Conservation (phyloP, 177 flowering plant species). For the Vitis hybrid region DNA sequence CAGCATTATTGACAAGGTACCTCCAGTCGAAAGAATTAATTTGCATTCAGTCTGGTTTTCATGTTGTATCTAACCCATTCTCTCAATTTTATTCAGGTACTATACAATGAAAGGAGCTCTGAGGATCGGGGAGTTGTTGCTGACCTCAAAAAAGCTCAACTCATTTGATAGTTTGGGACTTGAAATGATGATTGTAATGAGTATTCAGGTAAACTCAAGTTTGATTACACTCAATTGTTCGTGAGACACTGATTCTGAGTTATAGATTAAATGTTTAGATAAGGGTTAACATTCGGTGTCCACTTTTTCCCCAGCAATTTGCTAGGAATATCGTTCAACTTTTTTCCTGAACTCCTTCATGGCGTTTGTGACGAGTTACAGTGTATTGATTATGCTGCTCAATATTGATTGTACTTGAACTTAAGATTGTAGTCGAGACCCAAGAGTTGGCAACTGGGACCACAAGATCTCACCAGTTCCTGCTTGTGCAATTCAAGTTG, state of each 20-base stretch:
- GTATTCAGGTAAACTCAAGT: conserved; percentile 8
- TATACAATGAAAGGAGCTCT: conserved; percentile 69
- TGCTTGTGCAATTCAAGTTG: too few relatives aligned
- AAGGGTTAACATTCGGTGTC: neutral
- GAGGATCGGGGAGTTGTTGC: conserved; percentile 78
- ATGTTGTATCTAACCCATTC: neutral
- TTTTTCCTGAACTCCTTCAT: neutral
- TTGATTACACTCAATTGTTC: neutral
- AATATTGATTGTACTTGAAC: too few relatives aligned
- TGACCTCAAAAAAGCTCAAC: conserved; percentile 72
- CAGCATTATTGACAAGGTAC: conserved; percentile 97
- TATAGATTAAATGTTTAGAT: neutral
- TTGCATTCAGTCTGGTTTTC: neutral
- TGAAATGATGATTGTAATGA: conserved; percentile 1
- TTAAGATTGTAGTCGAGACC: too few relatives aligned
- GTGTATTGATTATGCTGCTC: too few relatives aligned
- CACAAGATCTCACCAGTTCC: too few relatives aligned
- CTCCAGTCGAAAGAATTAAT: neutral
- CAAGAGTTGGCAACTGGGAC: too few relatives aligned
- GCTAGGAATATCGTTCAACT: neutral
- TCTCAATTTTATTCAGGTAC: conserved; percentile 43
- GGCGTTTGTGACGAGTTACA: neutral
- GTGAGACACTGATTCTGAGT: neutral
- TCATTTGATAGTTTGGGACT: conserved; percentile 31
- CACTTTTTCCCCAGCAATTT: neutral